A percentile compares a stretch with the other conserved stretches of the same genome.
These are phyloP conservation scores for Lasiosphaeria hispida DNA, from an alignment of 495 filamentous ascomycete genomes.

Conservation along the genomic window DNA sequence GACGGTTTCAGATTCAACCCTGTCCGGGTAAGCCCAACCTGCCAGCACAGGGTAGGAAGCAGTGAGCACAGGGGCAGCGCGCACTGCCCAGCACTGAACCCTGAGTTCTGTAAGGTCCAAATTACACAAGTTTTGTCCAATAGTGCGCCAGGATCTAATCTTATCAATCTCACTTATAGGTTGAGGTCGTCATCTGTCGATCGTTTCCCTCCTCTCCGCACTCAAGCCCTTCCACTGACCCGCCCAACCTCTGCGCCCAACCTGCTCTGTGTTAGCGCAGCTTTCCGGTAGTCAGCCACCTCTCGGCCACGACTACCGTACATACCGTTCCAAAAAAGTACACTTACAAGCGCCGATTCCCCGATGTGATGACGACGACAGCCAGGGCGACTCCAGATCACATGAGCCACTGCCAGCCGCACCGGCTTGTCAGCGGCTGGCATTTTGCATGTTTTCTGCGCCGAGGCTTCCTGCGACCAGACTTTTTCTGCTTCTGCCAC, in stretches of 20 bases:
- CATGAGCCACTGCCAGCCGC: background rate
- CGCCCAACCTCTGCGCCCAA: no score
- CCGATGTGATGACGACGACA: constrained; percentile 1
- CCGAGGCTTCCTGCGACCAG: no score
- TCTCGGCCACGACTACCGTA: background rate
- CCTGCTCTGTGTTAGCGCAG: no score
- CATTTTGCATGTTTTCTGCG: no score
- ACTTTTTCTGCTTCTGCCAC: no score
- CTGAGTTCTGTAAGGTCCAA: background rate
- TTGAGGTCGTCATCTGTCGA: background rate
- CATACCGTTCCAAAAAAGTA: no score
- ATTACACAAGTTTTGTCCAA: background rate
- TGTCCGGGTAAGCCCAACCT: no score
- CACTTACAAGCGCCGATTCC: background rate
- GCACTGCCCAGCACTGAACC: background rate
- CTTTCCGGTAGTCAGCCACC: no score
- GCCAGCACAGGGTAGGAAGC: background rate
- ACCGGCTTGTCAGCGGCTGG: background rate
- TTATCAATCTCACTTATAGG: constrained; percentile 3
- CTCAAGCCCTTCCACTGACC: no score
- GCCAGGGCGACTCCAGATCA: background rate
- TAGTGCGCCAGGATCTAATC: background rate
- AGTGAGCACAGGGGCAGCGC: background rate
- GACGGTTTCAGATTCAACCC: background rate
- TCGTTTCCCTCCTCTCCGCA: no score